Evolutionary conservation across 805 yeast genomes (phyloP).

Genomic region (Myxozyma udenii): DNA sequence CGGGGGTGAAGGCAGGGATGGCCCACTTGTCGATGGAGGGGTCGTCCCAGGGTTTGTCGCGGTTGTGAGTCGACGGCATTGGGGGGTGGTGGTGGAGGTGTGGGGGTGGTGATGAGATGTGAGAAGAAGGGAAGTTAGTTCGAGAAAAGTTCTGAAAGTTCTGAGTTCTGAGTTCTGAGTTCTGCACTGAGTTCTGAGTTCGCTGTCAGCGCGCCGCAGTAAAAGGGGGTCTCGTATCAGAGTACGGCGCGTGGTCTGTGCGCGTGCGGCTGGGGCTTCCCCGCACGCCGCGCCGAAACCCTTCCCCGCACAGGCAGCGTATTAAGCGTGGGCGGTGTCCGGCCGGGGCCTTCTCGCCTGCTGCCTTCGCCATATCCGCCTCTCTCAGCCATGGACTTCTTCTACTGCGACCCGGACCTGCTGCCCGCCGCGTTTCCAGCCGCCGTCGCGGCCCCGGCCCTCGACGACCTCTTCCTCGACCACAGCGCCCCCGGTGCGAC

Average conservation of each 20-base stretch:
- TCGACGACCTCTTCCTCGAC: neutral
- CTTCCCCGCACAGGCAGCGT: neutral
- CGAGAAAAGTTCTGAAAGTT: neutral
- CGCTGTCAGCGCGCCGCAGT: no score
- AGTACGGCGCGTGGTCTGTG: neutral
- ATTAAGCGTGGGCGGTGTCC: neutral
- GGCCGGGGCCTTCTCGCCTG: neutral
- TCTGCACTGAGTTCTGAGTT: neutral
- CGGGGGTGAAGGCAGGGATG: conserved; percentile 81
- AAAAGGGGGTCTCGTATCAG: no score
- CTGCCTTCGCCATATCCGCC: neutral
- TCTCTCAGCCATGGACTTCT: no score
- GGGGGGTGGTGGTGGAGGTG: conserved; percentile 11
- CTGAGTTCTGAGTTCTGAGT: neutral
- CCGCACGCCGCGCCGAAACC: neutral
- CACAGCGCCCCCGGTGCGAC: neutral
- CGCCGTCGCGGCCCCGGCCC: neutral
- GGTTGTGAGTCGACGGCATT: conserved; percentile 91
- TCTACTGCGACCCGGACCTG: no score
- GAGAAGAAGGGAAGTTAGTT: neutral
- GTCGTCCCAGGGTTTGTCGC: conserved; percentile 68
- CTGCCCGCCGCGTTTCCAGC: neutral
- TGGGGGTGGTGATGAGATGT: neutral
- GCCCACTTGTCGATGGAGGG: conserved; percentile 56
- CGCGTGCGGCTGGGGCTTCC: neutral